Evolutionary conservation across 495 filamentous ascomycete species (phyloP).

Genomic region (Daldinia vernicosa): DNA sequence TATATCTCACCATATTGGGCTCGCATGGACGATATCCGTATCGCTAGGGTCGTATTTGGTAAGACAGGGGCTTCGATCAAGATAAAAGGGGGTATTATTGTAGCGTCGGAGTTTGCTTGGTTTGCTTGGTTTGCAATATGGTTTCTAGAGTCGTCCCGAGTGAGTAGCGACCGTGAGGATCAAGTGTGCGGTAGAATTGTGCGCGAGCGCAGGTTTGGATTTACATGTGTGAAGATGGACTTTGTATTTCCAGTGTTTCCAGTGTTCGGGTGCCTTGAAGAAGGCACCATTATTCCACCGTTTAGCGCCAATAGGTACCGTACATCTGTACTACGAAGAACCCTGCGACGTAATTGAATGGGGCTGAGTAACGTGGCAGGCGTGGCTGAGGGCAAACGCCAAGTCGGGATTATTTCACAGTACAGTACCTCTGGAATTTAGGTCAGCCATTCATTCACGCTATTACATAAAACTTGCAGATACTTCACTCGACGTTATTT

Average conservation of each 20-base stretch:
- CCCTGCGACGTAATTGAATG: constrained; percentile 47
- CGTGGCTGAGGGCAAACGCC: constrained; percentile 29
- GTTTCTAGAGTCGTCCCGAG: background rate
- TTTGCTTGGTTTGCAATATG: background rate
- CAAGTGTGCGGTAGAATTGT: constrained; percentile 14
- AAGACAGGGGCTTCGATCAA: background rate
- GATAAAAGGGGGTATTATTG: constrained; percentile 6
- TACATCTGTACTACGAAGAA: constrained; percentile 26
- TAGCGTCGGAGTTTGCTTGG: background rate
- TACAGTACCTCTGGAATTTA: constrained; percentile 2
- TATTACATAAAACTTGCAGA: too few species aligned
- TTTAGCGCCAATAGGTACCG: constrained; percentile 38
- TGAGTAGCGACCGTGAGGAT: constrained; percentile 7
- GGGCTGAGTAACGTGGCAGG: constrained; percentile 44
- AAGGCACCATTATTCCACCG: constrained; percentile 34
- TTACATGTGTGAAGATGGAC: constrained; percentile 25
- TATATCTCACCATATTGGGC: constrained; percentile 47
- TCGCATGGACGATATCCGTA: constrained; percentile 38
- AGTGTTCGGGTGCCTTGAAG: constrained; percentile 24
- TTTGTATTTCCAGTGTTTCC: constrained; percentile 4
- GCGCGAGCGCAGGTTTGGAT: constrained; percentile 22
- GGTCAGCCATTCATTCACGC: background rate
- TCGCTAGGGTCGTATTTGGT: constrained; percentile 23
- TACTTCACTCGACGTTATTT: background rate
- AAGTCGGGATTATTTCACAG: constrained; percentile 16